Conservation (phyloP, 2,329 filamentous ascomycete species). For the Penicillium sp. region DNA sequence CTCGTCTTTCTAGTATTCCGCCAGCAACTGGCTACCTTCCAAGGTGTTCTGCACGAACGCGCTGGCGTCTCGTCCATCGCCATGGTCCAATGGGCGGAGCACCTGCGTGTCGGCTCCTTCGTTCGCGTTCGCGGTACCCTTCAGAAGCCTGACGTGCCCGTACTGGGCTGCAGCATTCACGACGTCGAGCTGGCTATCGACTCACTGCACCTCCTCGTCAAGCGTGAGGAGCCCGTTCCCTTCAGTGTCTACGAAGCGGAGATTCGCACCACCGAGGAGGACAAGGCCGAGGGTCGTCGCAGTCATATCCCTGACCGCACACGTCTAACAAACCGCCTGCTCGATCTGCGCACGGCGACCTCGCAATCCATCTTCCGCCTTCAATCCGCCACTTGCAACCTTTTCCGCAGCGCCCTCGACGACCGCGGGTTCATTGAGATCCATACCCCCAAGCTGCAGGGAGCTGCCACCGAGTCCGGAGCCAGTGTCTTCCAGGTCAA, state of each 20-base stretch:
- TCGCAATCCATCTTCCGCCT: slow-evolving; percentile 87
- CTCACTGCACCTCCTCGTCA: slow-evolving; percentile 60
- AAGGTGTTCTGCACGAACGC: slow-evolving; percentile 69
- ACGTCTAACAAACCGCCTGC: slow-evolving; percentile 72
- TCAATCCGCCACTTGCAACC: slow-evolving; percentile 72
- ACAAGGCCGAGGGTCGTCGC: slow-evolving; percentile 55
- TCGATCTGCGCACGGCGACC: slow-evolving; percentile 80
- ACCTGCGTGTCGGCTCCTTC: slow-evolving; percentile 72
- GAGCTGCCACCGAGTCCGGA: slow-evolving; percentile 84
- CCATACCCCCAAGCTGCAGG: slow-evolving; percentile 88
- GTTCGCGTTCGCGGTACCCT: slow-evolving; percentile 72
- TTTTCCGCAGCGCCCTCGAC: slow-evolving; percentile 75
- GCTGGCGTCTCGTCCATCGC: slow-evolving; percentile 63
- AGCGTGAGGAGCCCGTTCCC: slow-evolving; percentile 60
- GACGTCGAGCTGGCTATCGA: slow-evolving; percentile 72
- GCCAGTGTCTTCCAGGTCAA: slow-evolving; percentile 88
- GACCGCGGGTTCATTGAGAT: slow-evolving; percentile 82
- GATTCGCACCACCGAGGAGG: slow-evolving; percentile 56
- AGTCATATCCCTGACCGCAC: slow-evolving; percentile 68
- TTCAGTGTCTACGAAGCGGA: slow-evolving; percentile 71
- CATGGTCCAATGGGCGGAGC: slow-evolving; percentile 85
- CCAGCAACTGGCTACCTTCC: slow-evolving; percentile 77
- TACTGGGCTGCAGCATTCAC: slow-evolving; percentile 73
- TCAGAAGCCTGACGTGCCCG: slow-evolving; percentile 68
- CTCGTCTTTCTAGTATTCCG: slow-evolving; percentile 83